Percentiles rank a stretch among this genome's conserved stretches.
Conservation (phyloP, 495 filamentous ascomycete species). For the Penicillium antarcticum region DNA sequence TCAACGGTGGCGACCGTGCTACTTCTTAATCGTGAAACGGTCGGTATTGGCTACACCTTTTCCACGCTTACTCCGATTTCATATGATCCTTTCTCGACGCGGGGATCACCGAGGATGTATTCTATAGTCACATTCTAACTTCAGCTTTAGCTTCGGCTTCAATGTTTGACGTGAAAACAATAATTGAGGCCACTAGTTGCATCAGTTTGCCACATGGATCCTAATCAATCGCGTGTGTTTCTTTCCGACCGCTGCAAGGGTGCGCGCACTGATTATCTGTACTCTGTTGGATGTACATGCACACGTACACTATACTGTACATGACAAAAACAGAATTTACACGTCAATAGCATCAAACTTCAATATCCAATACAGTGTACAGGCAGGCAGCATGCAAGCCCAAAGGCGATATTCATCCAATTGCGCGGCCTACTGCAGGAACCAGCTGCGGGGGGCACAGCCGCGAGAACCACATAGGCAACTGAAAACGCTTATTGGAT, state of each 20-base stretch:
- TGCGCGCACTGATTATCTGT: background rate
- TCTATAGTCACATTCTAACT: background rate
- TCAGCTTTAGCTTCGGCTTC: background rate
- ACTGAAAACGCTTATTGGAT: slow-evolving; percentile 10
- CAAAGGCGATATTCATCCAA: slow-evolving; percentile 8
- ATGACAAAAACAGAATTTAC: background rate
- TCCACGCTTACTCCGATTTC: slow-evolving; percentile 13
- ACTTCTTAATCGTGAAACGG: slow-evolving; percentile 25
- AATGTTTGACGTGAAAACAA: background rate
- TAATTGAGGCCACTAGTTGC: background rate
- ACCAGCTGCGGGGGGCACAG: slow-evolving; percentile 31
- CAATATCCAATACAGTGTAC: background rate
- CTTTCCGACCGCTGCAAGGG: slow-evolving; percentile 6
- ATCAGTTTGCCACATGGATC: slow-evolving; percentile 12
- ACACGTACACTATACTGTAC: background rate
- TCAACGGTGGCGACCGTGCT: slow-evolving; percentile 25
- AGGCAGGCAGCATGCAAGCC: background rate
- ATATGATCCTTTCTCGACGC: slow-evolving; percentile 20
- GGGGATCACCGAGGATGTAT: background rate
- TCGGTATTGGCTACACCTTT: slow-evolving; percentile 18
- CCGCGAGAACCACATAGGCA: slow-evolving; percentile 10
- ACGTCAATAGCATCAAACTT: slow-evolving; percentile 6
- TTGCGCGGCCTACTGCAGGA: slow-evolving; percentile 45
- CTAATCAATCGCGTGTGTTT: slow-evolving; percentile 2
- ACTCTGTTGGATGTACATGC: background rate